Base-by-base conservation (phyloP, 192 early-diverging fungal genomes). In the Backusella macrospora region DNA sequence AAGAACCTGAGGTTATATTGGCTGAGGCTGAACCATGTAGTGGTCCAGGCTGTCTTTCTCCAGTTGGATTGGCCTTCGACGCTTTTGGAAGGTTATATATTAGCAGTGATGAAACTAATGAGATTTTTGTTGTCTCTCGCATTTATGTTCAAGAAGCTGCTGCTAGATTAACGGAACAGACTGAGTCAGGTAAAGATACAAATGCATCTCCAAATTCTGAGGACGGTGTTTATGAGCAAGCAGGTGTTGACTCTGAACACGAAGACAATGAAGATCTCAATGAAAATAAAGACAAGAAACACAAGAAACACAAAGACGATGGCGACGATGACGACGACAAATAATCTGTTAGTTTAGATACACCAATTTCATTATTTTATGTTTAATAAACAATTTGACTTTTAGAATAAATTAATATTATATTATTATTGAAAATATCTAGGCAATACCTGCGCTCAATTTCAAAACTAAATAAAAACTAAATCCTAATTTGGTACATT, bases 121-220 rank as follows among this genome's bases (percentile, higher is more conserved):
- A 80, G 38, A 72, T 80, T 9, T 80, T 68, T 18, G 29, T 75
- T 13, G 48, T 80, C 14, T 65, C 40, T n/a, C 74, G 78, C 26
- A 42, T 76, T 15, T 80, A 73, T n/a, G 69, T 73, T 14, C 63
- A 47, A 37, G 7, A 64, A 13, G 73, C 78, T 6, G 71, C 70
- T 13, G 45, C 73, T 18, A 52, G 63, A 14, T 66, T 80, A 10
- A 80, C 78, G 14, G 72, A 78, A 38, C 59, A 47, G 16, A 23
- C 26, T 23, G 52, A 59, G 26, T 18, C 18, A 59, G 71, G 39
- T 18, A 69, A 73, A 46, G 68, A 49, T 6, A 47, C 2, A 37
- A 63, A 71, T 26, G 76, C 40, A 13, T 45, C 44, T 5, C n/a
- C 34, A 13, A 72, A 78, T 26, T 72, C 67, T 43, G 66, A 37